Base-by-base conservation (phyloP, 2,329 filamentous ascomycete species). In the Chaetothyriales sp. region DNA sequence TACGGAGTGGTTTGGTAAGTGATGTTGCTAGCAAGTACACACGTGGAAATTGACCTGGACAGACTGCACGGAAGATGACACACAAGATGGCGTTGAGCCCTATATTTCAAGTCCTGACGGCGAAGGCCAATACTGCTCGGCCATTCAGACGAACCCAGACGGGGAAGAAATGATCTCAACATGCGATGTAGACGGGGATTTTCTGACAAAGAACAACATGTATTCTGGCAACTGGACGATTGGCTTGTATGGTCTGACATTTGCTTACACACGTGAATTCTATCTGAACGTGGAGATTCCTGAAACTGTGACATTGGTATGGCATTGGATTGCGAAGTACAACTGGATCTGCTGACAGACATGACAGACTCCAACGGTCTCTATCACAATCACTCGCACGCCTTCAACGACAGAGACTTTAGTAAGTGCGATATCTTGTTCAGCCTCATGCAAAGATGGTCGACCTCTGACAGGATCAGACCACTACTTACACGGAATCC, bases 121-220 rank as follows among this genome's bases (percentile, higher is more conserved):
- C 33, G 53, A 58, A 49, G 57, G 59, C 47, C 58, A 56, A 49
- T 58, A 56, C 49, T 60, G 58, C 50, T 60, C 58, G 29, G 54
- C 56, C 44, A 56, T 60, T 43, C 53, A 51, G 18, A 55, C 54
- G 10, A 49, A 51, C 25, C 58, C 58, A 15, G 55, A 58, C 47
- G 52, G 52, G 15, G 22, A 45, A 18, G 52, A 57, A 44, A 56
- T 58, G 44, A 49, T 49, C 20, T 59, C 58, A 10, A 59, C 53
- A 47, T 60, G 58, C 49, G 54, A 60, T 46, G 54, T 60, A 7
- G 13, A 52, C n/a, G 57, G 55, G 8, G 54, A 60, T 40, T 51
- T 53, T 33, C 7, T 60, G 43, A 47, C 40, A 9, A 60, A 59
- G 50, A 50, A 48, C 29, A 40, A 52, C n/a, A 59, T 60, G 57